phyloP scores from a whole-genome alignment of 768 basidiomycete species.

The Paxillus involutus region DNA sequence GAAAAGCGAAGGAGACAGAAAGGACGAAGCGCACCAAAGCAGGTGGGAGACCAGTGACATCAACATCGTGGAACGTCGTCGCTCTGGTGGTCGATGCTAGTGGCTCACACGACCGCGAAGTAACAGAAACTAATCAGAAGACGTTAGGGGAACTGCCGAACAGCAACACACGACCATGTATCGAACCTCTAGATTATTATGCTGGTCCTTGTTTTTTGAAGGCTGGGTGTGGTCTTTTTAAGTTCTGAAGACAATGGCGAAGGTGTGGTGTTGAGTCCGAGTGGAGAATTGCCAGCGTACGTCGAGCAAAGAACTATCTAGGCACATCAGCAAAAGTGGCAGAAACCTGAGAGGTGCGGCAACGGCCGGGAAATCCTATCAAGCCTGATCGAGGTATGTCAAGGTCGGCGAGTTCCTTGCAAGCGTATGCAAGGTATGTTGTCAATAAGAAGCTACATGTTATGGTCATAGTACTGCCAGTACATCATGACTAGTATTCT shows the following conservation, averaged over 20 bases:
- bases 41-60: constrained; percentile 49
- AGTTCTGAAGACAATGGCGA: neutral
- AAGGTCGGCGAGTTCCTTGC: no score
- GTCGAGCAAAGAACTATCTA: no score
- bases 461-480: no score
- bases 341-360: no score
- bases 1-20: neutral
- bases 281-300: no score
- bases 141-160: neutral
- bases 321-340: no score
- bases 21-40: constrained; percentile 38
- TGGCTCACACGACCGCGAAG: neutral
- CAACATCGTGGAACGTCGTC: constrained; percentile 38
- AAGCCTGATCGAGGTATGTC: no score
- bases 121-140: neutral
- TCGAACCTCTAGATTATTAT: neutral
- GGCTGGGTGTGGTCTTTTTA: neutral
- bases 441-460: no score
- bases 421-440: no score
- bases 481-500: no score
- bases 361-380: no score
- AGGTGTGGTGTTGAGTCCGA: no score
- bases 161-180: neutral
- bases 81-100: neutral
- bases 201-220: neutral